Evolutionary conservation across 345 rosid genomes (phyloP).

Genomic region (Arabidopsis thaliana): DNA sequence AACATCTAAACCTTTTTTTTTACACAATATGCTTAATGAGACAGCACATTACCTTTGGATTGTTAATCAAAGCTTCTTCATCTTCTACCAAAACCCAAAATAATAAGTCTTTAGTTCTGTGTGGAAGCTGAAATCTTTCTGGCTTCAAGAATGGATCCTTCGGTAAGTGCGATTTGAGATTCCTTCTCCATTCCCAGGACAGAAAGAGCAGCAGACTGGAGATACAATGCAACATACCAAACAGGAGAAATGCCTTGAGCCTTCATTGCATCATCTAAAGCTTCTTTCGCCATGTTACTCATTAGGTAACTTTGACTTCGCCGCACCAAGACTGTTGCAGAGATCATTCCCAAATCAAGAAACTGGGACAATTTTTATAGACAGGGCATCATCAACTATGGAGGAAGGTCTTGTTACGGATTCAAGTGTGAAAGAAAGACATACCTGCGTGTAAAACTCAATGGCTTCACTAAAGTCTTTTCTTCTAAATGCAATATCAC

Average conservation of each 20-base stretch:
- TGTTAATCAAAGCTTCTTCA: not conserved
- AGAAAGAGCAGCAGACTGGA: conserved; percentile 73
- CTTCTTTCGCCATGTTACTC: conserved; percentile 70
- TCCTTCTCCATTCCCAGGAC: conserved; percentile 71
- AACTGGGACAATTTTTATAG: conserved; percentile 52
- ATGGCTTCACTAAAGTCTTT: conserved; percentile 69
- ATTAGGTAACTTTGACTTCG: conserved; percentile 76
- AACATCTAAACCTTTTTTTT: conserved; percentile 16
- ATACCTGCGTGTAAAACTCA: conserved; percentile 78
- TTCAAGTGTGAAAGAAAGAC: conserved; percentile 9
- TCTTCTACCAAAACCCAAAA: conserved; percentile 10
- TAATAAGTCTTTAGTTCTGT: not conserved
- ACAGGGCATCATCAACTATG: conserved; percentile 20
- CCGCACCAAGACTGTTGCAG: conserved; percentile 74
- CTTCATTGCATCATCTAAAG: conserved; percentile 73
- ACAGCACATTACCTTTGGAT: not conserved
- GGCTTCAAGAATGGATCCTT: conserved; percentile 71
- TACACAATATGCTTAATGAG: not conserved
- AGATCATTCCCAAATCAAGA: conserved; percentile 73
- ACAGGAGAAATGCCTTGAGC: conserved; percentile 76
- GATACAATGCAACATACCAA: conserved; percentile 81
- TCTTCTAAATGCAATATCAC: conserved; percentile 73
- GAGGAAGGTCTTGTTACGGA: conserved; percentile 23
- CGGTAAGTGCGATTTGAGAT: conserved; percentile 68
- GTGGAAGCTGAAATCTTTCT: conserved; percentile 41